Conservation (phyloP, 495 filamentous ascomycete genomes). For the Penicillium angulare region DNA sequence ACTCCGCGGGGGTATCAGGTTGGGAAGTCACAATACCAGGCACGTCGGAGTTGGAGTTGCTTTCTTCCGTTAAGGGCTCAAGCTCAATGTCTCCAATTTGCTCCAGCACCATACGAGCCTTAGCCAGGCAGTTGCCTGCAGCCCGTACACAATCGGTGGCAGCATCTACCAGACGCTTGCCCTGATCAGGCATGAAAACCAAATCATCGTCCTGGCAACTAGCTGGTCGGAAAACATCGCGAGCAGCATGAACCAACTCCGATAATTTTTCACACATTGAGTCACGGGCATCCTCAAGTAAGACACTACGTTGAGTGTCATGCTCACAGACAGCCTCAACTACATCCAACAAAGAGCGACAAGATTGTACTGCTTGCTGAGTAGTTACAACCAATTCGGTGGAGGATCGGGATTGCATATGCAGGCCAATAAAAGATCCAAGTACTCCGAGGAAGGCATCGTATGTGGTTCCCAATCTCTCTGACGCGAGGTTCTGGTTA, state of each 20-base stretch:
- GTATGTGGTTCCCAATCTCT: constrained; percentile 70
- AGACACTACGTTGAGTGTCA: constrained; percentile 60
- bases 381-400: constrained; percentile 74
- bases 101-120: constrained; percentile 82
- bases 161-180: constrained; percentile 70
- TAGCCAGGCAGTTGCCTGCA: constrained; percentile 85
- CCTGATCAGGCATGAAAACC: constrained; percentile 77
- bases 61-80: constrained; percentile 54
- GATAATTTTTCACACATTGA: constrained; percentile 78
- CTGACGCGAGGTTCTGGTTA: constrained; percentile 57
- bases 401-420: constrained; percentile 84
- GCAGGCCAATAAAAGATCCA: constrained; percentile 87
- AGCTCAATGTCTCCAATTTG: constrained; percentile 93
- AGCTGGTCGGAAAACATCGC: constrained; percentile 67
- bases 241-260: constrained; percentile 74
- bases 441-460: constrained; percentile 86
- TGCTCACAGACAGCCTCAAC: constrained; percentile 83
- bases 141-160: constrained; percentile 88
- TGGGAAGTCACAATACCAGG: constrained; percentile 10
- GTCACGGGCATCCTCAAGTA: constrained; percentile 66
- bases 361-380: constrained; percentile 77
- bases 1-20: constrained; percentile 15
- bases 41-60: constrained; percentile 6
- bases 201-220: constrained; percentile 64
- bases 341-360: constrained; percentile 70